Percentiles rank a stretch among this genome's conserved stretches.
phyloP scores from a whole-genome alignment of 1,284 basidiomycete species.

The Ustilago esculenta region DNA sequence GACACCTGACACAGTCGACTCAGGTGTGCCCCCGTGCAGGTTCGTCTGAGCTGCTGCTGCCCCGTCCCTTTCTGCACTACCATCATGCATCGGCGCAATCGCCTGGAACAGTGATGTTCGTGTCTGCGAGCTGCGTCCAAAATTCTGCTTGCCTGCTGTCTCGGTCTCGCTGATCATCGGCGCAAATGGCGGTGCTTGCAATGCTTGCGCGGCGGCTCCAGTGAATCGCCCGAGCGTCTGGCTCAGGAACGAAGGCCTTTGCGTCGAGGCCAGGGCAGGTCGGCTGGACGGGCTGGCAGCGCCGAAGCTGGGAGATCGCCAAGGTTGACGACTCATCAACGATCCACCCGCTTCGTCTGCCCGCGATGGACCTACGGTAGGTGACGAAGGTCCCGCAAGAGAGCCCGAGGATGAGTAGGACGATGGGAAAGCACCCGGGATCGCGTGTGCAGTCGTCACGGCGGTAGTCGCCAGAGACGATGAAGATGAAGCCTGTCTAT shows the following conservation, averaged over 20 bases:
- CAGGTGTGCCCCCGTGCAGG: conserved; percentile 23
- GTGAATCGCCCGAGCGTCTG: conserved; percentile 47
- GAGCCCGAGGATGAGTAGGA: conserved; percentile 32
- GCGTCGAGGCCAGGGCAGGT: conserved; percentile 4
- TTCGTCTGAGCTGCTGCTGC: conserved; percentile 6
- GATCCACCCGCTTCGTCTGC: conserved; percentile 5
- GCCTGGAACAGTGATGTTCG: conserved; percentile 38
- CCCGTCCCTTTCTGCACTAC: not conserved
- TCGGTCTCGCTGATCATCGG: conserved; percentile 5
- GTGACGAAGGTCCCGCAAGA: conserved; percentile 15
- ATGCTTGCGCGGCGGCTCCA: conserved; percentile 21
- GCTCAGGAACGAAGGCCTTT: conserved; percentile 40
- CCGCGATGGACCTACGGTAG: not conserved
- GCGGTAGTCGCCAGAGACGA: conserved; percentile 22
- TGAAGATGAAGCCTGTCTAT: conserved; percentile 27
- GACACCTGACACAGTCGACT: conserved; percentile 18
- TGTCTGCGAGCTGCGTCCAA: conserved; percentile 7
- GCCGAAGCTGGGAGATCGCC: conserved; percentile 19
- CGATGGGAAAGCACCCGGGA: conserved; percentile 42
- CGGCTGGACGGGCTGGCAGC: conserved; percentile 3
- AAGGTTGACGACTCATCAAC: not conserved
- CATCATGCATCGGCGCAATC: conserved; percentile 22
- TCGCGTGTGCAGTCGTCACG: conserved; percentile 28
- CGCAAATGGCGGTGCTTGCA: conserved; percentile 19
- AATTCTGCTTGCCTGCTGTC: not conserved